phyloP scores from a whole-genome alignment of 495 filamentous ascomycete genomes.

The Aspergillus cavernicola region DNA sequence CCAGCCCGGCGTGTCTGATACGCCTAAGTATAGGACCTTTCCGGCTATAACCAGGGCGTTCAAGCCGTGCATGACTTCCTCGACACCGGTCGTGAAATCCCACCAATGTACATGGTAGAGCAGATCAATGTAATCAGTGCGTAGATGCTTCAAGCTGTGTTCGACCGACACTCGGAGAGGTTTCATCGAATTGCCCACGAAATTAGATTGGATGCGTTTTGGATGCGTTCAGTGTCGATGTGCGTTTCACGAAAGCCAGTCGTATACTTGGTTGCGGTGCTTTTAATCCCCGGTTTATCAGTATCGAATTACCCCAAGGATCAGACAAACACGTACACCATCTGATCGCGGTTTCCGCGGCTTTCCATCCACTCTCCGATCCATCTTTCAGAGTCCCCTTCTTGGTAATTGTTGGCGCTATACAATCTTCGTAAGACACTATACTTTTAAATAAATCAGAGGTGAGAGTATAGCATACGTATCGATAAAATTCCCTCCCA shows the following conservation, averaged over 20 bases:
- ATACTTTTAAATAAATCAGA: not conserved
- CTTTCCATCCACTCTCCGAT: conserved; percentile 18
- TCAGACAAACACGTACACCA: conserved; percentile 6
- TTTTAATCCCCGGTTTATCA: not conserved
- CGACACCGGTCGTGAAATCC: conserved; percentile 54
- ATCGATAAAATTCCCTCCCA: conserved; percentile 16
- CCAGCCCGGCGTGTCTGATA: conserved; percentile 62
- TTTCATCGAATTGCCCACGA: conserved; percentile 52
- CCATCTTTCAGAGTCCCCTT: conserved; percentile 12
- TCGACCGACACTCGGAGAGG: conserved; percentile 53
- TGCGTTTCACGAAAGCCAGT: conserved; percentile 6
- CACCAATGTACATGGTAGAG: conserved; percentile 63
- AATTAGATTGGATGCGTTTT: conserved; percentile 35
- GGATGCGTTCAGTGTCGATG: conserved; percentile 4
- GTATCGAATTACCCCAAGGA: not conserved
- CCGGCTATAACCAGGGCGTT: conserved; percentile 53
- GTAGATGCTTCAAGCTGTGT: conserved; percentile 55
- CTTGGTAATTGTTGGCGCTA: conserved; percentile 14
- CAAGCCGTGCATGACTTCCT: conserved; percentile 58
- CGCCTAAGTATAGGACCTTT: conserved; percentile 63
- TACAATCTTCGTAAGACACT: not conserved
- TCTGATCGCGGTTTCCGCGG: conserved; percentile 13
- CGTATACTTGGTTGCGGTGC: conserved; percentile 15
- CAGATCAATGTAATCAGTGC: conserved; percentile 63
- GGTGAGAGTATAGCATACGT: conserved; percentile 2